phyloP scores from a whole-genome alignment of 2,329 filamentous ascomycete genomes.

The Colletotrichum nymphaeae region DNA sequence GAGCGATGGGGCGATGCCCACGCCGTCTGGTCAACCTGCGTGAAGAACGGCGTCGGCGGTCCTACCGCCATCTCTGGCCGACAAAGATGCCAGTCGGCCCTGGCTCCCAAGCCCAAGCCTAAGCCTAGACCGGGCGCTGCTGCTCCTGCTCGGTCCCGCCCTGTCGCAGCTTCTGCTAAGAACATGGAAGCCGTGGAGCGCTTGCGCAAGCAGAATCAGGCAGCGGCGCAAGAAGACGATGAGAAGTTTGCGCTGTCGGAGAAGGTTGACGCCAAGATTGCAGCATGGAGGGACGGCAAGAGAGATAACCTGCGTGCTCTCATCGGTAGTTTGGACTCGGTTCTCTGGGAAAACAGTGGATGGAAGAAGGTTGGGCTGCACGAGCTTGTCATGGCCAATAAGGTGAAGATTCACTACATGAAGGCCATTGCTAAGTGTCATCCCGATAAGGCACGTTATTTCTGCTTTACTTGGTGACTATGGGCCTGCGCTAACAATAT shows the following conservation, averaged over 20 bases:
- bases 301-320: constrained; percentile 91
- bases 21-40: constrained; percentile 81
- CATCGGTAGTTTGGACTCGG: constrained; percentile 85
- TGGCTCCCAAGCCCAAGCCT: constrained; percentile 73
- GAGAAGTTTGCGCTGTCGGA: constrained; percentile 93
- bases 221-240: constrained; percentile 87
- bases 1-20: constrained; percentile 92
- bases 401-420: constrained; percentile 99
- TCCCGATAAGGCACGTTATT: constrained; percentile 90
- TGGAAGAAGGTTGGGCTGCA: constrained; percentile 98
- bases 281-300: constrained; percentile 90
- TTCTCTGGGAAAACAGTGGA: constrained; percentile 90
- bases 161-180: constrained; percentile 59
- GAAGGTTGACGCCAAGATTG: constrained; percentile 82
- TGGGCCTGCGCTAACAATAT: neutral
- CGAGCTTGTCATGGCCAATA: constrained; percentile 90
- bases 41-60: constrained; percentile 89
- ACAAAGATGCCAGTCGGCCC: constrained; percentile 88
- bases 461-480: neutral
- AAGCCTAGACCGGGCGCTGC: constrained; percentile 52
- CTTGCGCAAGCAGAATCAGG: constrained; percentile 85
- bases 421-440: constrained; percentile 99
- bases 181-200: constrained; percentile 83
- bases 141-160: constrained; percentile 44
- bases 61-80: constrained; percentile 85